Evolutionary conservation across 345 rosid genomes (phyloP), one percentile per base, ranked within the genome.

Genomic region (Gossypium rotundifolium): DNA sequence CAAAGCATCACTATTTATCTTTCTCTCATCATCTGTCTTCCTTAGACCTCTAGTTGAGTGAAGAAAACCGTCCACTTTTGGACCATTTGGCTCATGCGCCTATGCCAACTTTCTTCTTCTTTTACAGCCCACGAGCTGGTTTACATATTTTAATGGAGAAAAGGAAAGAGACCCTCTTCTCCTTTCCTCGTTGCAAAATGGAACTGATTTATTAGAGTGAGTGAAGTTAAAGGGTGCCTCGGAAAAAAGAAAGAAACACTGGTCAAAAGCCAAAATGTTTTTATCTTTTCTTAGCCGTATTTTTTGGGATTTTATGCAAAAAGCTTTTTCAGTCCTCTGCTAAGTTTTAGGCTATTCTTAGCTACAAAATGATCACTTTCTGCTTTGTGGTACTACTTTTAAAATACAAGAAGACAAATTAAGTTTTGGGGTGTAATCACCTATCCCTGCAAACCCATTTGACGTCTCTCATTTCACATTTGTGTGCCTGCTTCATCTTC

Each of bases 61-160:
- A 76, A 76, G 79, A 71, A 76, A 80, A 52, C 73, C 77, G 74
- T 73, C 72, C 18, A 74, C 75, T 78, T 49, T 78, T 73, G 77
- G 55, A 33, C 71, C 76, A 70, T 81, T 82, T 72, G 74, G 57
- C 81, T 79, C 84, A 79, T 40, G 72, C 16, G 73, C 73, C 78
- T 73, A 51, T 23, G 61, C 59, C 9, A 71, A 70, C 84, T 81
- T 84, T 79, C 76, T 81, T 80, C 76, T 72, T 76, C 85, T 64
- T 68, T 73, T 81, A 70, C 79, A 79, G 81, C 83, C 83, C 89
- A 84, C 86, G 80, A 75, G 74, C 84, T 85, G 68, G 68, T 79
- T 80, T 78, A 14, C 88, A 59, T 84, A 87, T 85, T 90, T 88
- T 85, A 61, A 86, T 81, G 87, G 66, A 76, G 81, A 84, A 75